A percentile compares a stretch with the other conserved stretches of the same genome.
Conservation (phyloP, 192 early-diverging fungal species). For the Lobosporangium transversale region DNA sequence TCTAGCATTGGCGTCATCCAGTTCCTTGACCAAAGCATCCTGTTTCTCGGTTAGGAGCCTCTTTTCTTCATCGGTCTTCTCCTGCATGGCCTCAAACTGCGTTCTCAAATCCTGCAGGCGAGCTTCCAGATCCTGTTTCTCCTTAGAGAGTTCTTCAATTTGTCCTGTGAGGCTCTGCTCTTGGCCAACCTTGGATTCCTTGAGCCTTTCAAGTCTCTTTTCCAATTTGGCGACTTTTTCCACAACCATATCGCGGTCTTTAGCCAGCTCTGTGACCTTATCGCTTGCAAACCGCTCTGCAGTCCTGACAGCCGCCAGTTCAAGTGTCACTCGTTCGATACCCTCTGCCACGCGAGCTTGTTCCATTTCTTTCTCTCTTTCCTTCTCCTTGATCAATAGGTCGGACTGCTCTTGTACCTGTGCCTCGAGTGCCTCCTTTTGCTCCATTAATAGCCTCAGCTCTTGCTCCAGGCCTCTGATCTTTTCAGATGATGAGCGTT, state of each 20-base stretch:
- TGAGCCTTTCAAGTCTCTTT: slow-evolving; percentile 21
- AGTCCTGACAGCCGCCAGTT: slow-evolving; percentile 33
- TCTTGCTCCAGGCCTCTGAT: slow-evolving; percentile 28
- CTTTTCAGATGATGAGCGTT: slow-evolving; percentile 30
- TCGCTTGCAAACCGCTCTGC: slow-evolving; percentile 39
- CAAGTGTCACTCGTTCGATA: slow-evolving; percentile 35
- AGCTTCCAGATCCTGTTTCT: slow-evolving; percentile 11
- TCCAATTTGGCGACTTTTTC: slow-evolving; percentile 39
- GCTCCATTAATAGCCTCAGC: slow-evolving; percentile 25
- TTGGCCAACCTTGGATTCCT: slow-evolving; percentile 37
- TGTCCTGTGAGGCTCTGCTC: slow-evolving; percentile 35
- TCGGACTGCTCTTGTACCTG: slow-evolving; percentile 49
- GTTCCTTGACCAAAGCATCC: not conserved
- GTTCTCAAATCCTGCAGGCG: not conserved
- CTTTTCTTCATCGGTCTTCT: not conserved
- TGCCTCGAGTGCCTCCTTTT: slow-evolving; percentile 29
- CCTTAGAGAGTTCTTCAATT: slow-evolving; percentile 19
- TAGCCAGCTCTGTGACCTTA: slow-evolving; percentile 42
- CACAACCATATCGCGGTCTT: slow-evolving; percentile 31
- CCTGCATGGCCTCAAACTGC: not conserved
- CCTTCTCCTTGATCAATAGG: slow-evolving; percentile 37
- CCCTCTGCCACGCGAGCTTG: slow-evolving; percentile 37
- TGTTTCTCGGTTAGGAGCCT: not conserved
- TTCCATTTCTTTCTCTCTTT: slow-evolving; percentile 32
- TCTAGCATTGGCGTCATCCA: not conserved